A percentile compares a stretch with the other conserved stretches of the same genome.
Evolutionary conservation across 306 rosid genomes (phyloP).

Genomic region (Rosa rugosa): DNA sequence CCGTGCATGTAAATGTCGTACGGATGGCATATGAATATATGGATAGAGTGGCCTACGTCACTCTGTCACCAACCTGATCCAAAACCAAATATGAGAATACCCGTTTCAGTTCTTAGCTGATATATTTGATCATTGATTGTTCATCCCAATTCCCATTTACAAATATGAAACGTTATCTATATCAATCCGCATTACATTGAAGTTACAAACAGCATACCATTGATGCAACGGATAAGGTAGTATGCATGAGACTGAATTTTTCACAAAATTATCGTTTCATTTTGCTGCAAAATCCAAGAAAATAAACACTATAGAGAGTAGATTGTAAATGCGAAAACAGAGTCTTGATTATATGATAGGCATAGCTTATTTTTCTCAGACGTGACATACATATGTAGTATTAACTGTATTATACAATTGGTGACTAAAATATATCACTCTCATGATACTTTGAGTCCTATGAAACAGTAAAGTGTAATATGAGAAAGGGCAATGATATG

Average conservation of each 20-base stretch:
- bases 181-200: neutral
- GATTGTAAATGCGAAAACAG: neutral
- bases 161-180: neutral
- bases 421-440: too few relatives aligned
- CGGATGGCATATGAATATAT: slow-evolving; percentile 6
- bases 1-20: slow-evolving; percentile 49
- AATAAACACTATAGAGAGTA: too few relatives aligned
- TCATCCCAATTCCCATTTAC: neutral
- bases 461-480: too few relatives aligned
- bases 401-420: too few relatives aligned
- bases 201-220: neutral
- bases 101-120: neutral
- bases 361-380: too few relatives aligned
- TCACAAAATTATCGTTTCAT: neutral
- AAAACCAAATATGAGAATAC: neutral
- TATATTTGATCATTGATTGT: neutral
- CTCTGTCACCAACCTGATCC: neutral
- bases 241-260: neutral
- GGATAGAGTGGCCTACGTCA: slow-evolving; percentile 3
- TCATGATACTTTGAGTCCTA: too few relatives aligned
- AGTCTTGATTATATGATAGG: too few relatives aligned
- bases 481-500: too few relatives aligned
- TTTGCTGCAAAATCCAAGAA: neutral
- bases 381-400: too few relatives aligned
- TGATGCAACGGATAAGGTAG: neutral